Evolutionary conservation across 768 basidiomycete genomes (phyloP).

Genomic region (Dioszegia aurantiaca): DNA sequence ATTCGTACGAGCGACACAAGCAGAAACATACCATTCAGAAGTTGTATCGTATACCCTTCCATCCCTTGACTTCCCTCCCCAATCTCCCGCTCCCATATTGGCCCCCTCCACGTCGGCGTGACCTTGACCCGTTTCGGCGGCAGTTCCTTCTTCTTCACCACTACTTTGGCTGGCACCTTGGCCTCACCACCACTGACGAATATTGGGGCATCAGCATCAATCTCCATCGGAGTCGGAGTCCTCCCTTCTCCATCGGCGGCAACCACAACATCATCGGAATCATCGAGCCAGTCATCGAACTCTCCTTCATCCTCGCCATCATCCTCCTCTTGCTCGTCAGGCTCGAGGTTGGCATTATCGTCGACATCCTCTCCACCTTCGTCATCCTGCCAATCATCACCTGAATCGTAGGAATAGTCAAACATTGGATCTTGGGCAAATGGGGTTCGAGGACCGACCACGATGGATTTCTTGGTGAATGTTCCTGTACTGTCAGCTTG

Average conservation of each 20-base stretch:
- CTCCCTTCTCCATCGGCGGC: constrained; percentile 60
- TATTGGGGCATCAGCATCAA: not conserved
- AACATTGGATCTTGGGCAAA: constrained; percentile 73
- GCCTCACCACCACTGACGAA: constrained; percentile 12
- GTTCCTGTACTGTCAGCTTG: constrained; percentile 57
- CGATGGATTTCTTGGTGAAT: constrained; percentile 76
- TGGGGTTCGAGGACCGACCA: constrained; percentile 78
- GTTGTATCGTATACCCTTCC: constrained; percentile 68
- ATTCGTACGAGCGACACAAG: not conserved
- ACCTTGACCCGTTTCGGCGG: constrained; percentile 65
- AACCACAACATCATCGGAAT: constrained; percentile 60
- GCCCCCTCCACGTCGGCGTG: constrained; percentile 76
- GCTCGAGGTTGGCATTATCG: constrained; percentile 64
- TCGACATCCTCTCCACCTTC: constrained; percentile 60
- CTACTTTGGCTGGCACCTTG: constrained; percentile 25
- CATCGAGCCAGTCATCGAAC: constrained; percentile 73
- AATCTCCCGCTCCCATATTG: constrained; percentile 70
- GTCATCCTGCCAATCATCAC: constrained; percentile 94
- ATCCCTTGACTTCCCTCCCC: constrained; percentile 70
- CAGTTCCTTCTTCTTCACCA: constrained; percentile 35
- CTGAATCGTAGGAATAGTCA: constrained; percentile 91
- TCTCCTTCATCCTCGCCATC: constrained; percentile 65
- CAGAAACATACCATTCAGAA: constrained; percentile 71
- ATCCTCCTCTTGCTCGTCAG: constrained; percentile 43
- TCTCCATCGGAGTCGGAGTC: constrained; percentile 32